A percentile compares a stretch with the other conserved stretches of the same genome.
Evolutionary conservation across 345 rosid genomes (phyloP).

Genomic region (Physaria fendleri): DNA sequence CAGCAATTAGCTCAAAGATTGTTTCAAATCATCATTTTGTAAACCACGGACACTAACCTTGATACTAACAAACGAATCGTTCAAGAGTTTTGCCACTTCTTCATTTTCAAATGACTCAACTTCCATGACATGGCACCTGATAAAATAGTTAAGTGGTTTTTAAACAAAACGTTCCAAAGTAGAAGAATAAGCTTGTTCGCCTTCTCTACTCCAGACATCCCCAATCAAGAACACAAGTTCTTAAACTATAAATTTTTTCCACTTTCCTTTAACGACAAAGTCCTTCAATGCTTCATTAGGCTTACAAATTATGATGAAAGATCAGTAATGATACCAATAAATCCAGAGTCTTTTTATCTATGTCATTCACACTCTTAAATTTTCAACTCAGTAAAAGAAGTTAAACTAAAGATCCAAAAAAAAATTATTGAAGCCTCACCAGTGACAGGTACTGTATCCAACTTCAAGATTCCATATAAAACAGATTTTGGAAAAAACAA

Average conservation of each 20-base stretch:
- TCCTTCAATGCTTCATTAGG: background rate
- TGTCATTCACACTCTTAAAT: background rate
- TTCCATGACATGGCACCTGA: constrained; percentile 98
- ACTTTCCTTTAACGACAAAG: background rate
- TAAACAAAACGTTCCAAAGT: background rate
- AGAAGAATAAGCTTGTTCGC: background rate
- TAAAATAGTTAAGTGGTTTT: background rate
- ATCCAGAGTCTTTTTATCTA: background rate
- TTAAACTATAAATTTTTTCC: background rate
- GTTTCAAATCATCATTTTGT: background rate
- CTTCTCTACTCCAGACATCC: background rate
- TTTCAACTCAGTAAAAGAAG: background rate
- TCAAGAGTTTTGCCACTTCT: constrained; percentile 69
- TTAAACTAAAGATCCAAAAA: background rate
- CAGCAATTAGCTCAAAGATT: background rate
- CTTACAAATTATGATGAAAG: background rate
- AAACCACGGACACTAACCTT: constrained; percentile 45
- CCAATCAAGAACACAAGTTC: background rate
- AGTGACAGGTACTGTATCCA: constrained; percentile 98
- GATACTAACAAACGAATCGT: constrained; percentile 70
- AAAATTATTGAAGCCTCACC: constrained; percentile 44
- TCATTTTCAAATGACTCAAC: constrained; percentile 86
- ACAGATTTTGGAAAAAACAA: constrained; percentile 21
- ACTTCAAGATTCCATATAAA: constrained; percentile 47
- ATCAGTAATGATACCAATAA: background rate